Base-by-base conservation (phyloP, 2,329 filamentous ascomycete species). In the Incumbomyces lentus region DNA sequence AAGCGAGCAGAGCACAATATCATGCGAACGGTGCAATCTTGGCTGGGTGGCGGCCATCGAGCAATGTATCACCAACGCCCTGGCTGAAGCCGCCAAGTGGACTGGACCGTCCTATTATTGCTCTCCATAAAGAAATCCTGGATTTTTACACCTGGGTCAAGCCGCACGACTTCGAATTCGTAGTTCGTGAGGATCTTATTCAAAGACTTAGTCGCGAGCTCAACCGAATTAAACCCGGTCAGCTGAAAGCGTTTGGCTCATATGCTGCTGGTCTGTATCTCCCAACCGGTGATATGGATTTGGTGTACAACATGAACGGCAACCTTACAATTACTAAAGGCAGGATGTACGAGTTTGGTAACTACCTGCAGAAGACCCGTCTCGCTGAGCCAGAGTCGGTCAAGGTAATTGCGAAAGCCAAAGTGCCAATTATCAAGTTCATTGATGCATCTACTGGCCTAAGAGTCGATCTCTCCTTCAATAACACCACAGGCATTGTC, bases 381-480 rank as follows among this genome's bases (percentile, higher is more conserved):
- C 69, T 93, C 14, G 76, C 82, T 1, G 69, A 75, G 13, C 60
- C 69, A 1, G 68, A 73, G 6, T 72, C 77, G 1, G 71, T 88
- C 29, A 76, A 84, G 55, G 73, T 83, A 30, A 86, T 98, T 54
- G 59, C 74, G 1, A 71, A 74, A 53, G 89, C 92, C 17, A 87
- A 84, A 58, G 89, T 98, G 2, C 92, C 92, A 0, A 78, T 98
- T 45, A 78, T 96, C 65, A 98, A 98, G 64, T 96, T 86, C 59
- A 75, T 86, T 37, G 92, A 98, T 60, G 73, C 69, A 46, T 59
- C 75, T 44, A 95, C 89, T 1, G 81, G 81, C 11, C 70, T 98
- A 44, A 86, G 84, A 55, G 84, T 96, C 11, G 92, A 98, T 61
- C 76, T 98, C 11, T 96, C 89, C 0, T 95, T 98, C 60, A 90